Base-by-base conservation (phyloP, 2,329 filamentous ascomycete species). In the Shiraia sp. region DNA sequence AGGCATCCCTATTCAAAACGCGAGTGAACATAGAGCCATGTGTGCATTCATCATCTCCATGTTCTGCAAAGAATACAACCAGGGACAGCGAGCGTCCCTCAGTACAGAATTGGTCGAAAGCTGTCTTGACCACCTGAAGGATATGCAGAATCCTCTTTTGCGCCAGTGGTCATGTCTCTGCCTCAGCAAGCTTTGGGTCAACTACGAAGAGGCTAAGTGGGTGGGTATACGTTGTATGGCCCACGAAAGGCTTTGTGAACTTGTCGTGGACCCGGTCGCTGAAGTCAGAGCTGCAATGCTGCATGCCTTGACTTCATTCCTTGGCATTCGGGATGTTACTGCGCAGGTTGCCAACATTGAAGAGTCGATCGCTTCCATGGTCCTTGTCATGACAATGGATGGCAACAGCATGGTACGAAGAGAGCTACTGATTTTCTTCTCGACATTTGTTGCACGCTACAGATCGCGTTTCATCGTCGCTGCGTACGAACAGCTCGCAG, bases 21-120 rank as follows among this genome's bases (percentile, higher is more conserved):
- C 85, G 40, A 89, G 90, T 55, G 93, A 97, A 72, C 93, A 99
- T 74, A 90, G 95, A 63, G 93, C 93, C 30, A 99, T 99, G 93
- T 97, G 93, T 67, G 91, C 93, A 2, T 99, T 99, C 65, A 96
- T 99, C 48, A 82, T 97, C 29, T 88, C 92, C 17, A 95, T 96
- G 80, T 90, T 99, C 50, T 99, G 93, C 80, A 95, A 93, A 65
- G 88, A 88, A 51, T 96, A 96, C 70, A 87, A 86, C 51, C 89
- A 93, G 49, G 93, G 92, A 2, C 91, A 96, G 68, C 86, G 86
- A 36, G 91, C 96, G 9, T 96, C 91, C 65, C 85, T 96, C 55
- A 88, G 89, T 53, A 88, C 87, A 0, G 91, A 96, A 53, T 85
- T 97, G 49, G 92, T 97, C 75, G 84, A 87, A 26, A 92, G 87